Evolutionary conservation across 257 asterid genomes (phyloP), one percentile per base, ranked within the genome.

Genomic region (Ilex asprella): DNA sequence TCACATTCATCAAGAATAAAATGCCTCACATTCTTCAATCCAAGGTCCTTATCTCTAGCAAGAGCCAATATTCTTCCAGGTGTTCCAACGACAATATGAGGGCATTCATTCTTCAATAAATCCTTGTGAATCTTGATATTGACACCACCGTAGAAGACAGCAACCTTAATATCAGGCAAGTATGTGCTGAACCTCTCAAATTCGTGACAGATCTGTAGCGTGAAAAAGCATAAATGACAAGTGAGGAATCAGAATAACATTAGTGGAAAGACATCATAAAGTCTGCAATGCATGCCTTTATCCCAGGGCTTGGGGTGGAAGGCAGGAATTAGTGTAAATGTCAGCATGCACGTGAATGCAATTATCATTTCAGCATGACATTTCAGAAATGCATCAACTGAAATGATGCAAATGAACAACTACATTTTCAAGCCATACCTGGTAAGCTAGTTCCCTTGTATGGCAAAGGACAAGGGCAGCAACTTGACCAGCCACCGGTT

Each of bases 61-160:
- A 82, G 82, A 66, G 79, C 87, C 68, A 82, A 78, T 49, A 82
- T 63, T 70, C 87, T 78, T 53, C 84, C 84, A 0, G 87, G 84
- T 29, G 88, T 82, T 64, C 88, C 88, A 64, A 82, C 88, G 57
- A 79, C 85, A 74, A 82, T 79, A 62, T 82, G 87, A 63, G 87
- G 84, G 47, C 84, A 81, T 63, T 81, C 87, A 68, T 81, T 81
- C 79, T 81, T 81, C 74, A 78, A 68, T 27, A 81, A 79, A 52
- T 81, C 87, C 52, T 73, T 76, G 71, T 81, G 87, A 69, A 73
- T 57, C 63, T 76, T 82, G 70, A 78, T 66, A 75, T 66, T 74
- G 68, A 82, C 83, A 27, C 82, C 87, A 5, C 84, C 84, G 14
- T 78, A 82, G 75, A 82, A 82, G 62, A 78, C 87, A 68, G 84